Evolutionary conservation across 441 rosid genomes (phyloP).

Genomic region (Bocquillonia castaneifolia): DNA sequence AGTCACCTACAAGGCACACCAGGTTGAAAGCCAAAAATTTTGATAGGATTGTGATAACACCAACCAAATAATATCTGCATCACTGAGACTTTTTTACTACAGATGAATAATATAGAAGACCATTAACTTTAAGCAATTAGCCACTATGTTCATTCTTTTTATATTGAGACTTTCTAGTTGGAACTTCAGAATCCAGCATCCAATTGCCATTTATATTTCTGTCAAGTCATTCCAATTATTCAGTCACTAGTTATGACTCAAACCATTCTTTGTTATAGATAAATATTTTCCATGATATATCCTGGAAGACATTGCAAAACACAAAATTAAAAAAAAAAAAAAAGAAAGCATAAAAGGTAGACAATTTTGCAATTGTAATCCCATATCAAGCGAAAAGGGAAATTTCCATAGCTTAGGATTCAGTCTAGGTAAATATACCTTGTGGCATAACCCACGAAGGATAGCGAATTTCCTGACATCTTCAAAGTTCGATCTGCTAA

Average conservation of each 20-base stretch:
- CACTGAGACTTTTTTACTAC: not conserved
- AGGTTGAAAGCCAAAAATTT: conserved; percentile 6
- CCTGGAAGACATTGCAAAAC: conserved; percentile 6
- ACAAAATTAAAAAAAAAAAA: not conserved
- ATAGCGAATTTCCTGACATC: conserved; percentile 55
- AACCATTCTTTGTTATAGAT: not conserved
- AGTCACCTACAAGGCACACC: not conserved
- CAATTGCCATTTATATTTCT: not conserved
- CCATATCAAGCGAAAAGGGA: not conserved
- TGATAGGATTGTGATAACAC: not conserved
- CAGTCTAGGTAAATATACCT: conserved; percentile 34
- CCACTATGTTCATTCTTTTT: not conserved
- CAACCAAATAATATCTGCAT: not conserved
- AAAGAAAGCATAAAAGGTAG: not conserved
- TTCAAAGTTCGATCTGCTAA: conserved; percentile 44
- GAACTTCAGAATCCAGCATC: conserved; percentile 15
- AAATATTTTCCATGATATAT: conserved; percentile 4
- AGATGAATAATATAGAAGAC: not conserved
- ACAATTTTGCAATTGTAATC: conserved; percentile 9
- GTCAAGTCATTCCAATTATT: not conserved
- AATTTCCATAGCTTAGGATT: conserved; percentile 12
- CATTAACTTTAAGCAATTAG: not conserved
- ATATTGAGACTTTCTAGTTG: conserved; percentile 1
- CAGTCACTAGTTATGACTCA: conserved; percentile 3
- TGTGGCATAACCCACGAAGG: conserved; percentile 65